Conservation (phyloP, 1,139 yeast species). For the Saccharomyces hybrid region DNA sequence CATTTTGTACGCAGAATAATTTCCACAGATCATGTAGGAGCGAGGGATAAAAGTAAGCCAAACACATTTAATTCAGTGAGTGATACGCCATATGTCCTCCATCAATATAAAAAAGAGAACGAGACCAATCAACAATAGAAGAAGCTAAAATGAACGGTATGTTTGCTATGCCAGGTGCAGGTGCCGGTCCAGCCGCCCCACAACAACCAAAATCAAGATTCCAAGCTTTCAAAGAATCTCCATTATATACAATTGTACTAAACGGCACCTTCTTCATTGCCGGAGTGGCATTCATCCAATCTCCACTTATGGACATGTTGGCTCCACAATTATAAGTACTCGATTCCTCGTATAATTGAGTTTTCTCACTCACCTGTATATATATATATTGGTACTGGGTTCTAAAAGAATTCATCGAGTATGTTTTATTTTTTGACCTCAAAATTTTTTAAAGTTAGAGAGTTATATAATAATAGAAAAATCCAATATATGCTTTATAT, state of each 20-base stretch:
- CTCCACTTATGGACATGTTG: conserved; percentile 72
- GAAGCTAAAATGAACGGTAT: conserved; percentile 11
- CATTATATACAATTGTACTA: conserved; percentile 54
- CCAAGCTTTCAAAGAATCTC: conserved; percentile 50
- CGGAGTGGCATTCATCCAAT: conserved; percentile 68
- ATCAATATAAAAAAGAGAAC: not conserved
- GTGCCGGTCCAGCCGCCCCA: conserved; percentile 20
- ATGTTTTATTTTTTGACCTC: not conserved
- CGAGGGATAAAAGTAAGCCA: not conserved
- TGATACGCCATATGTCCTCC: too few relatives aligned
- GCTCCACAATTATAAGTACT: conserved; percentile 56
- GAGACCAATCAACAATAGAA: not conserved
- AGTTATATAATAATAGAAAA: not conserved
- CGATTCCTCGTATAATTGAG: not conserved
- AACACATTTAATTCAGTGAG: not conserved
- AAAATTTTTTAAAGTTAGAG: not conserved
- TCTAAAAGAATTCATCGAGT: not conserved
- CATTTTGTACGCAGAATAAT: not conserved
- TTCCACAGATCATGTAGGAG: not conserved
- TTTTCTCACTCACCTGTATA: conserved; percentile 1
- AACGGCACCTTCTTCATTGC: conserved; percentile 59
- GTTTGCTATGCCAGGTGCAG: conserved; percentile 28
- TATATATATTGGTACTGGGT: not conserved
- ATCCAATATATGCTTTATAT: not conserved
- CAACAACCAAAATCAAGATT: conserved; percentile 35